Percentiles rank a stretch among this genome's conserved stretches.
Evolutionary conservation across 2,329 filamentous ascomycete species (phyloP).

Genomic region (Scedosporium boydii): DNA sequence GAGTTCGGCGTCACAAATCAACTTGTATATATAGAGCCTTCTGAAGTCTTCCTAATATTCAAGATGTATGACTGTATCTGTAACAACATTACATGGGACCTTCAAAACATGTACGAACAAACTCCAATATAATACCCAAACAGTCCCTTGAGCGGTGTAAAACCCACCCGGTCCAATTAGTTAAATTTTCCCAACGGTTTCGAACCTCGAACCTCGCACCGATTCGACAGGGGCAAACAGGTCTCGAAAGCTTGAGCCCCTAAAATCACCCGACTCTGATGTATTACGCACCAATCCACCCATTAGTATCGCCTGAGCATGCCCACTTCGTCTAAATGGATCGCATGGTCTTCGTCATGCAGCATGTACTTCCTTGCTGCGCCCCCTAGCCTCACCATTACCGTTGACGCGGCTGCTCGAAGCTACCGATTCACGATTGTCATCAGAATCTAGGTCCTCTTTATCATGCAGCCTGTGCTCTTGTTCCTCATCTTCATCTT

Average conservation of each 20-base stretch:
- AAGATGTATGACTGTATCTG: neutral
- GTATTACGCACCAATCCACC: neutral
- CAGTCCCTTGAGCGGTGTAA: neutral
- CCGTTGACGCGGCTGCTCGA: conserved; percentile 39
- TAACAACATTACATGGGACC: neutral
- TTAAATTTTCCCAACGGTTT: too few relatives aligned
- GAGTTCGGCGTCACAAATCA: neutral
- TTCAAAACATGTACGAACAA: neutral
- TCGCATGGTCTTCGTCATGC: conserved; percentile 22
- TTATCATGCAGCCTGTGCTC: conserved; percentile 41
- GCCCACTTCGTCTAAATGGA: neutral
- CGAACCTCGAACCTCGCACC: too few relatives aligned
- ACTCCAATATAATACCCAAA: neutral
- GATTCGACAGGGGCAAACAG: too few relatives aligned
- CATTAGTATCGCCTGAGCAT: neutral
- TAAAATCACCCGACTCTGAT: neutral
- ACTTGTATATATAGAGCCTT: neutral
- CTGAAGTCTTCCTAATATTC: neutral
- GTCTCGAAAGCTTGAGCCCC: too few relatives aligned
- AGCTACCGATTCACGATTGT: conserved; percentile 36
- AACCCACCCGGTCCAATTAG: too few relatives aligned
- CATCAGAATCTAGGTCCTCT: conserved; percentile 53
- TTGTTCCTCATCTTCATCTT: conserved; percentile 35
- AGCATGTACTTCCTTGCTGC: conserved; percentile 40
- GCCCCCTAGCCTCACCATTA: conserved; percentile 45